Percentiles rank a stretch among this genome's conserved stretches.
These are phyloP conservation scores for Chara braunii DNA, from an alignment of 139 green algal species.

Conservation along the genomic window DNA sequence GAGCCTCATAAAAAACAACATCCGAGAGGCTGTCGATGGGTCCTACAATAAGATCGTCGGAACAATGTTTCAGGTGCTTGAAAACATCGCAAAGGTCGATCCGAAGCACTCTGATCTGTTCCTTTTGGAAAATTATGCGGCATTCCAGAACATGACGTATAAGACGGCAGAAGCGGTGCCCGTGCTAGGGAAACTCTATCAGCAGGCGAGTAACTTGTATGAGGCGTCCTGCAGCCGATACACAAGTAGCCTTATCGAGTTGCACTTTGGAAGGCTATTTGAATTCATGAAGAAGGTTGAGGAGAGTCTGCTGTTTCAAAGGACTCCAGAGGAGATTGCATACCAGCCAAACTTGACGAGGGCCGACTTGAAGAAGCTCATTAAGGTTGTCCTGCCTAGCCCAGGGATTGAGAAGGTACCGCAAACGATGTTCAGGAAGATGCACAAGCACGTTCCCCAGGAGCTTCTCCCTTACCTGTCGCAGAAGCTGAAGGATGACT, in stretches of 20 bases:
- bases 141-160: conserved; percentile 36
- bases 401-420: conserved; percentile 25
- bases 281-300: conserved; percentile 5
- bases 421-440: conserved; percentile 8
- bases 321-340: conserved; percentile 16
- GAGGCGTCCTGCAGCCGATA: conserved; percentile 24
- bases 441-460: conserved; percentile 13
- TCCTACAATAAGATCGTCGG: conserved; percentile 29
- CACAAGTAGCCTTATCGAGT: conserved; percentile 14
- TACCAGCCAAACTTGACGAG: too few relatives aligned
- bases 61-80: conserved; percentile 27
- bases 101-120: conserved; percentile 12
- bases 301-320: conserved; percentile 3
- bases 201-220: conserved; percentile 30
- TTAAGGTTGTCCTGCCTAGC: too few relatives aligned
- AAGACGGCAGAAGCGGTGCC: conserved; percentile 14
- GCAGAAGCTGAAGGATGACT: conserved; percentile 29
- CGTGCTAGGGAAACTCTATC: conserved; percentile 6
- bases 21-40: conserved; percentile 20
- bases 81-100: conserved; percentile 16
- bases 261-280: conserved; percentile 20
- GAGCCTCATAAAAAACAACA: neutral
- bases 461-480: conserved; percentile 27
- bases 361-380: too few relatives aligned
- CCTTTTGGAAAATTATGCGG: conserved; percentile 36